Base-by-base conservation (phyloP, 2,329 filamentous ascomycete genomes). In the Fusarium pininemorale region DNA sequence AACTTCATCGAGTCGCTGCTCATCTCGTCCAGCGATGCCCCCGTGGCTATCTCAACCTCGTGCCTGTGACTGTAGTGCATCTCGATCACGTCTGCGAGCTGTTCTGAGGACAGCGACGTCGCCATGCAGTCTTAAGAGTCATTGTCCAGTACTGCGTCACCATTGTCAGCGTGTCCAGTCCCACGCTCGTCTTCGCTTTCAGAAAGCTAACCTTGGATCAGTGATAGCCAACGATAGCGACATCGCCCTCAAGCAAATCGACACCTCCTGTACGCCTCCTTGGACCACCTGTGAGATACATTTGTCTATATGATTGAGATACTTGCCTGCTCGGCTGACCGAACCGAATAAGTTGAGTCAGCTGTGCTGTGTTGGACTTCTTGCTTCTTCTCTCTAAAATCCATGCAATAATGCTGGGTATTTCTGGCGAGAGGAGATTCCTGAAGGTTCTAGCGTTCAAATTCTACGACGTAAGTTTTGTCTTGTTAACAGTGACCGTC, bases 141-240 rank as follows among this genome's bases (percentile, higher is more conserved):
- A 2, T 24, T 6, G 11, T 24, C n/a, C 6, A 18, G n/a, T 26
- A 12, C 0, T 4, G 8, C 11, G 0, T 45, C 1, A 26, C 11
- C 1, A 9, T 11, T 3, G 11, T 26, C 1, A 5, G 8, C 6
- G 7, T 18, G 15, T 13, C 7, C n/a, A 26, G n/a, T 5, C 6
- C n/a, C n/a, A n/a, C n/a, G 1, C n/a, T 42, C 14, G 39, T 8
- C 39, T 22, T 42, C 7, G 3, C 22, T 20, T 11, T 7, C n/a
- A 45, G n/a, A 18, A 45, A 18, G 7, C 16, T 13, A 5, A 5
- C n/a, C 5, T 18, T 18, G 3, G 12, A 26, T 26, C 16, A 13
- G 16, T 13, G 7, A 13, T 5, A 12, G n/a, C 7, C 16, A 45
- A 26, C 6, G 16, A 45, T 18, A 45, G 8, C 22, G 39, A n/a